Base-by-base conservation (phyloP, 2,329 filamentous ascomycete species). In the Albifimbria verrucaria region DNA sequence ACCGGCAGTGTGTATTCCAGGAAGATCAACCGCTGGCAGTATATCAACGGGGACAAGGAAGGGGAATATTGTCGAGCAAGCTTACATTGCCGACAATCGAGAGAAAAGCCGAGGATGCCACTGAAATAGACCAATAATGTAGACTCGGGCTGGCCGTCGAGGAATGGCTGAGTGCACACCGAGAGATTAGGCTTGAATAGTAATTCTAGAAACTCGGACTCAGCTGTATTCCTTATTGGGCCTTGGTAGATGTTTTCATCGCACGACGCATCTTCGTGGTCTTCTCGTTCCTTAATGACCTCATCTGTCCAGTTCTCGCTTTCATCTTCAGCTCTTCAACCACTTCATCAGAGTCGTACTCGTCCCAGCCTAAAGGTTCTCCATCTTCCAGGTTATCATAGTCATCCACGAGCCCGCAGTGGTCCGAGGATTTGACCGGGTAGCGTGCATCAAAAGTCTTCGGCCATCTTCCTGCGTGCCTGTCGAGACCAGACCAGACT, bases 131-230 rank as follows among this genome's bases (percentile, higher is more conserved):
- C 26, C 26, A 32, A 15, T 32, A 32, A 32, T 32, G 26, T 32
- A 32, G 26, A 32, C 26, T 32, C 26, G 26, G 26, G 26, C 26
- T 15, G 26, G 26, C 26, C 15, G 26, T 32, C 26, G 15, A 32
- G 26, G 26, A 32, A 32, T 32, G 26, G 26, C 26, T 32, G 26
- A 32, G 26, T 32, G 26, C 26, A 32, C 26, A 32, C 9, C 15
- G 26, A 32, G 26, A 32, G 26, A 32, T 15, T 32, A 15, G 15
- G 26, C 26, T 32, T 32, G 26, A 32, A 32, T 32, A 32, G 26
- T 32, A 32, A 32, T 32, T 32, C 26, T 23, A 50, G 41, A 26
- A 50, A 50, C 18, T 50, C 49, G 7, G 41, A 23, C 39, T 26
- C 10, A 22, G 49, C 23, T 7, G 21, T 32, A 50, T 42, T 47